Percentiles rank a stretch among this genome's conserved stretches.
Conservation (phyloP, 1,284 basidiomycete species). For the Boletellus deceptivus region DNA sequence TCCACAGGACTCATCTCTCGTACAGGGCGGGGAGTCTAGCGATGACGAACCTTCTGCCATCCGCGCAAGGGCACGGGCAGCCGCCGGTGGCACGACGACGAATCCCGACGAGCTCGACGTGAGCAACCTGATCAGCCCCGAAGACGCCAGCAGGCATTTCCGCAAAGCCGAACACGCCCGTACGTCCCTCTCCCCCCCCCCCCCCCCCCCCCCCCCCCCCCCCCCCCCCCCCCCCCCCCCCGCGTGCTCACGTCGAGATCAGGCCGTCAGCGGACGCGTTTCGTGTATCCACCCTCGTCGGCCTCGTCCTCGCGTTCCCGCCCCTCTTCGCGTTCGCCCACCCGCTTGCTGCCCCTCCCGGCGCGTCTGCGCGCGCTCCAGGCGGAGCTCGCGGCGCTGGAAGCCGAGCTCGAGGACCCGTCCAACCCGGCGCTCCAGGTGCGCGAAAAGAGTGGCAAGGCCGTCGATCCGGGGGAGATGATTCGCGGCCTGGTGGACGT, state of each 20-base stretch:
- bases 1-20: conserved; percentile 4
- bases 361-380: conserved; percentile 62
- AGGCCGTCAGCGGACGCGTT: conserved; percentile 56
- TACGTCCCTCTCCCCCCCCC: conserved; percentile 29
- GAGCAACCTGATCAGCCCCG: conserved; percentile 47
- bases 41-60: conserved; percentile 56
- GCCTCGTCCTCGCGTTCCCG: conserved; percentile 19
- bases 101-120: conserved; percentile 51
- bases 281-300: conserved; percentile 63
- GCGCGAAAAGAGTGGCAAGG: conserved; percentile 48
- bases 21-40: conserved; percentile 58
- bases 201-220: not conserved
- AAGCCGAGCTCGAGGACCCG: conserved; percentile 68
- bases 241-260: not conserved
- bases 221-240: not conserved
- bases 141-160: conserved; percentile 67
- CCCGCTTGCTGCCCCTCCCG: conserved; percentile 51
- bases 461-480: conserved; percentile 72
- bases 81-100: conserved; percentile 33
- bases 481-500: conserved; percentile 75
- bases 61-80: conserved; percentile 35
- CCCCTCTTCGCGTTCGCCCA: conserved; percentile 21
- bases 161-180: conserved; percentile 64
- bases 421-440: conserved; percentile 58
- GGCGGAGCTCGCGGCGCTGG: conserved; percentile 61